Base-by-base conservation (phyloP, 257 asterid genomes). In the Plantago elongata region DNA sequence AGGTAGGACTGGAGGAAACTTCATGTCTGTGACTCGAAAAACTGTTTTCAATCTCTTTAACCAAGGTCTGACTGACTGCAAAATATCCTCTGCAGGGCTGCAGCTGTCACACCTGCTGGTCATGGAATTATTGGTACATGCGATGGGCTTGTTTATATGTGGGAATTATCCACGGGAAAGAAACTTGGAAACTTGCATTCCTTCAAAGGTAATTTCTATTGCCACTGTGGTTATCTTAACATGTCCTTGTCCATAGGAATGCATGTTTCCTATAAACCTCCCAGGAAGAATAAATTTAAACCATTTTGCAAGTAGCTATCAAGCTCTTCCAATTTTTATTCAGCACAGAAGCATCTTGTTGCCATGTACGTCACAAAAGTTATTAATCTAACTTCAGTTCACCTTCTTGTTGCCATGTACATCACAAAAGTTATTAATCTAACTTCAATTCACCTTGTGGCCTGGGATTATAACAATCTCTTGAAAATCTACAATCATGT, bases 111-210 rank as follows among this genome's bases (percentile, higher is more conserved):
- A 68, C 78, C 88, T 29, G 72, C 46, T 70, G 91, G 92, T 57
- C 82, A 70, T 70, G 99, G 99, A 70, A 76, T 89, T 67, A 79
- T 89, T n/a, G 95, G 96, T 76, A 81, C 81, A 81, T 34, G 65
- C 16, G 87, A 93, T 51, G 99, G 95, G 54, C 75, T 70, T 45
- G 97, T 85, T 71, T 84, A 83, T 73, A 46, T 57, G 57, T 93
- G 97, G 97, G 97, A 93, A 64, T 67, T 93, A 67, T 74, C 95
- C 11, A 85, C 96, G 9, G 99, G 97, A 74, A 74, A 9, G 54
- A 85, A 73, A 77, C 76, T 82, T 34, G 84, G 72, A 51, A 85
- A 67, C 75, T 67, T 89, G 67, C 92, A 84, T 74, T 73, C 81
- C 62, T 82, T 85, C 64, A 75, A 69, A 80, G 97, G 96, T 89